Conservation (phyloP, 345 rosid species). For the Clausena lansium region DNA sequence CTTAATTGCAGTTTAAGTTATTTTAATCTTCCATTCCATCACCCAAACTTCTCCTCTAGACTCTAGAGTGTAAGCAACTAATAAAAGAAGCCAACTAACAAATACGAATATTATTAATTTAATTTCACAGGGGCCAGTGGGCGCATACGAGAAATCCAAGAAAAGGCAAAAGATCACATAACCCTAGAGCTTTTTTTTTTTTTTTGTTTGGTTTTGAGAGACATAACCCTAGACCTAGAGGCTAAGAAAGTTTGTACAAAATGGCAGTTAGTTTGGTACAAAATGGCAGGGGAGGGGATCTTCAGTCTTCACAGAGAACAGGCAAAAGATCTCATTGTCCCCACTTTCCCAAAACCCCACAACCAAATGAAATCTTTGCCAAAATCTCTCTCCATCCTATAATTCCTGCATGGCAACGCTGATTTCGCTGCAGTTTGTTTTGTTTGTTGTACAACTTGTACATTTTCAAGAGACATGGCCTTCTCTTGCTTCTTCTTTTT, state of each 20-base stretch:
- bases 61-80: too few species aligned
- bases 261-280: neutral
- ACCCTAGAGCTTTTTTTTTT: too few species aligned
- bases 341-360: neutral
- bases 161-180: too few species aligned
- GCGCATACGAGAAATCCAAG: too few species aligned
- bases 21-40: too few species aligned
- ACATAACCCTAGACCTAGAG: neutral
- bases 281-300: neutral
- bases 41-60: too few species aligned
- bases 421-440: neutral
- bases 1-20: neutral
- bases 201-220: too few species aligned
- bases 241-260: neutral
- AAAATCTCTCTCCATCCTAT: neutral
- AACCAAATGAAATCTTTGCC: too few species aligned
- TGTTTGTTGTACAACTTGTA: neutral
- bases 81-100: too few species aligned
- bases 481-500: neutral
- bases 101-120: too few species aligned
- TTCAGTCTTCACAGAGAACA: neutral
- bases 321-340: constrained; percentile 4
- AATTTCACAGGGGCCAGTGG: too few species aligned
- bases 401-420: neutral
- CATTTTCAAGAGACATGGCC: neutral